These are phyloP conservation scores for Ascochyta pisi DNA, from an alignment of 2,329 filamentous ascomycete species.

Conservation along the genomic window DNA sequence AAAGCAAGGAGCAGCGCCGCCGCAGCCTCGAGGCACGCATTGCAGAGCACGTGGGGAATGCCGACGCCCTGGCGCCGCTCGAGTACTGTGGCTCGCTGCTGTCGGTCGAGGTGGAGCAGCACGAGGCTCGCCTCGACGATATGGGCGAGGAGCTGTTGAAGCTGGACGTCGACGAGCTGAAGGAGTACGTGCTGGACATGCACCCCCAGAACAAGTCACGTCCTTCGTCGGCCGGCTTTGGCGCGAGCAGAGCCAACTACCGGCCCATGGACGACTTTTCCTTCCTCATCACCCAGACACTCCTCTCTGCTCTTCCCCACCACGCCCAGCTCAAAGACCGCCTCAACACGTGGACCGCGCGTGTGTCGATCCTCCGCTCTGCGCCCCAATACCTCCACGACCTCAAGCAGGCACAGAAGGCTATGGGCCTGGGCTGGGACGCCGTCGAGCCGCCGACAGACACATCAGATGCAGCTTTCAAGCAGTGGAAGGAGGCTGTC, in stretches of 20 bases:
- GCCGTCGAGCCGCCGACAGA: conserved; percentile 57
- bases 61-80: conserved; percentile 37
- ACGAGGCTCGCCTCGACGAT: conserved; percentile 76
- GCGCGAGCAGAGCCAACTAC: conserved; percentile 55
- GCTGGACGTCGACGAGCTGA: conserved; percentile 84
- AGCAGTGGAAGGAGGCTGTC: conserved; percentile 50
- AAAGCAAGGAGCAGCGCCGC: conserved; percentile 34
- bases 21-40: conserved; percentile 43
- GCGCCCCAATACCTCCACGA: conserved; percentile 72
- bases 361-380: conserved; percentile 75
- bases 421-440: conserved; percentile 71
- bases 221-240: conserved; percentile 54
- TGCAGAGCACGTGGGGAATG: conserved; percentile 37
- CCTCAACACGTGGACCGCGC: conserved; percentile 79
- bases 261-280: conserved; percentile 86
- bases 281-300: conserved; percentile 87
- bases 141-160: conserved; percentile 74
- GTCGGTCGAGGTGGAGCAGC: conserved; percentile 67
- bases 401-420: conserved; percentile 68
- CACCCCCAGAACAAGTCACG: conserved; percentile 63
- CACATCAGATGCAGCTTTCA: conserved; percentile 41
- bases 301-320: conserved; percentile 85
- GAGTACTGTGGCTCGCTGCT: conserved; percentile 76
- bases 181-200: conserved; percentile 82
- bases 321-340: conserved; percentile 75